Base-by-base conservation (phyloP, 164 flowering plant genomes). In the Piper longum region DNA sequence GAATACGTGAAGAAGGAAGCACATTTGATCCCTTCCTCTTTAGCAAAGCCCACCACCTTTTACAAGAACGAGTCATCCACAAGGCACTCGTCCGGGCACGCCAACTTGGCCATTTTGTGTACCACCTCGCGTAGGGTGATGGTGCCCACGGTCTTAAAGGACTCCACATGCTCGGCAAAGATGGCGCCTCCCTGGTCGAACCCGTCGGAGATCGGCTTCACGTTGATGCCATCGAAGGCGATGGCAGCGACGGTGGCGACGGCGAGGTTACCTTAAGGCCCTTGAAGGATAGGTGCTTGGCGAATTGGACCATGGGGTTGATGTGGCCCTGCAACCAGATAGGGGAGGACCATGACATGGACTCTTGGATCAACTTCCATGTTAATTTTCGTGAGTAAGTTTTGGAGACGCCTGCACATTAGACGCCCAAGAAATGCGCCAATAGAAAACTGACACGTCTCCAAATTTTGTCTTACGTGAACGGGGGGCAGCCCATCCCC, bases 221-320 rank as follows among this genome's bases (percentile, higher is more conserved):
- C 59, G 0, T 44, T 2, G 52, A 59, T 44, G 14, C 62, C n/a
- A 11, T 66, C 39, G 54, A 57, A 39, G 39, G 71, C 54, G 4
- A 70, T 39, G 62, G 72, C 52, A n/a, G 66, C 70, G 62, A 61
- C 4, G 26, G 65, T 45, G 66, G 40, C 67, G 36, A 67, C 51
- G 17, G 72, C 67, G 54, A 64, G 4, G 73, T 69, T 41, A 57
- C 73, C 62, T 54, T 68, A 55, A 72, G 4, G 3, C 64, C 66
- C 42, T 67, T 67, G 54, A 55, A 62, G 61, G 59, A 62, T 7
- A 74, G 48, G 44, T 71, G 64, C 63, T 67, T 74, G 16, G 74
- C 58, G 54, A 73, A 69, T 56, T 73, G 75, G 26, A 76, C 64
- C 65, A 65, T 45, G 16, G 75, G 77, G 48, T 73, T 76, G 51